Evolutionary conservation across 2,329 filamentous ascomycete species (phyloP), one percentile per base, ranked within the genome.

Genomic region (Cladophialophora exuberans): DNA sequence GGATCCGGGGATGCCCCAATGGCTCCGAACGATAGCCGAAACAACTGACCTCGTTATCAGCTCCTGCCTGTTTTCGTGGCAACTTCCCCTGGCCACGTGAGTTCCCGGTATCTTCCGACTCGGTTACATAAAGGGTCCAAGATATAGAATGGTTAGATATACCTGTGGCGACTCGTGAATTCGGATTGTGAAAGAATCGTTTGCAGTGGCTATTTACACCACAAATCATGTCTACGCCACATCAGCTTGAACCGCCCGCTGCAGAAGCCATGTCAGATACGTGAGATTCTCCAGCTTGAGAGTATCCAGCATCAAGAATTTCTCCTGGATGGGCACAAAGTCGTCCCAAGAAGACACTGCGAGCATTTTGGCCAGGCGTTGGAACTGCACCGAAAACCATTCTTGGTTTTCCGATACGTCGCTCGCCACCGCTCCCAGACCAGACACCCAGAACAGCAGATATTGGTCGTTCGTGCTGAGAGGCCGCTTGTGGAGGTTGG

Each of bases 311-410:
- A 53, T 30, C 31, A 58, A 39, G 20, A 50, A 58, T n/a, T 26
- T 43, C 25, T 54, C 43, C 25, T 54, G 52, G 31, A 58, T 47
- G 10, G 50, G 28, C 22, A 18, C 26, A n/a, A 58, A 58, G 31
- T 41, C 50, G 17, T 45, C 41, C 55, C 55, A 54, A 11, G 55
- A 41, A 17, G 33, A 46, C 13, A 58, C 30, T 5, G 31, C 45
- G n/a, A 58, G 39, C 35, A 46, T 50, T 30, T 47, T 54, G n/a
- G 55, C 55, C 25, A 45, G 41, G 22, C 42, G n/a, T 33, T 58
- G 55, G 20, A 58, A 58, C n/a, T 57, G 55, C 17, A 54, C 35
- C 38, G 55, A 50, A 39, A 58, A 58, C 55, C 55, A 58, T 39
- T 58, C 55, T 52, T 58, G 55, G 43, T 54, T 51, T 17, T 58